phyloP scores from a whole-genome alignment of 2,329 filamentous ascomycete species.

The Ophiocordyceps camponoti-saundersi region DNA sequence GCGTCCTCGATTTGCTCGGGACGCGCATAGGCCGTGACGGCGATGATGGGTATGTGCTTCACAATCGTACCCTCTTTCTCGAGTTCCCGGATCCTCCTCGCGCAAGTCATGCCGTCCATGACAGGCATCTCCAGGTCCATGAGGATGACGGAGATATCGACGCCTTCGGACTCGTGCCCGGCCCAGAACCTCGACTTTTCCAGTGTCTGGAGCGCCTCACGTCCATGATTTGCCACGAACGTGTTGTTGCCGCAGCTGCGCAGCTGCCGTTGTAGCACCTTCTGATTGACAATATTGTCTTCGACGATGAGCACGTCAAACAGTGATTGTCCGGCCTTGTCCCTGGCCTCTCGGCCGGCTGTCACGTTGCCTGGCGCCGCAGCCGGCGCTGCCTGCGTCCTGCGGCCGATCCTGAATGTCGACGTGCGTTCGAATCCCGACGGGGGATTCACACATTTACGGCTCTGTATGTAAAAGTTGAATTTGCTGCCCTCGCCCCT shows the following conservation, averaged over 20 bases:
- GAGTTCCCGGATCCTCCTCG: conserved; percentile 49
- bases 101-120: conserved; percentile 66
- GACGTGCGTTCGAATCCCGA: conserved; percentile 19
- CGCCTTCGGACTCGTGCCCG: conserved; percentile 25
- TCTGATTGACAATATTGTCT: conserved; percentile 52
- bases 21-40: conserved; percentile 69
- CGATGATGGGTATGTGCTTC: conserved; percentile 58
- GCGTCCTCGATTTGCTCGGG: conserved; percentile 58
- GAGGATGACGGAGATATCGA: conserved; percentile 48
- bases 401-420: conserved; percentile 17
- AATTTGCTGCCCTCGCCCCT: conserved; percentile 57
- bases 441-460: conserved; percentile 29
- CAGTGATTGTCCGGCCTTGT: conserved; percentile 8
- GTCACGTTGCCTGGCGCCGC: conserved; percentile 5
- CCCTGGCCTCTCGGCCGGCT: not conserved
- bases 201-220: conserved; percentile 42
- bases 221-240: conserved; percentile 46
- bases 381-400: conserved; percentile 7
- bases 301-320: conserved; percentile 48
- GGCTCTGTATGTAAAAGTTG: conserved; percentile 58
- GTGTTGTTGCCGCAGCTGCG: conserved; percentile 43
- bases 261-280: conserved; percentile 43
- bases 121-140: conserved; percentile 78
- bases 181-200: conserved; percentile 38
- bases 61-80: conserved; percentile 44